Conservation (phyloP, 148 eudicot genomes). For the Nyssa sinensis region DNA sequence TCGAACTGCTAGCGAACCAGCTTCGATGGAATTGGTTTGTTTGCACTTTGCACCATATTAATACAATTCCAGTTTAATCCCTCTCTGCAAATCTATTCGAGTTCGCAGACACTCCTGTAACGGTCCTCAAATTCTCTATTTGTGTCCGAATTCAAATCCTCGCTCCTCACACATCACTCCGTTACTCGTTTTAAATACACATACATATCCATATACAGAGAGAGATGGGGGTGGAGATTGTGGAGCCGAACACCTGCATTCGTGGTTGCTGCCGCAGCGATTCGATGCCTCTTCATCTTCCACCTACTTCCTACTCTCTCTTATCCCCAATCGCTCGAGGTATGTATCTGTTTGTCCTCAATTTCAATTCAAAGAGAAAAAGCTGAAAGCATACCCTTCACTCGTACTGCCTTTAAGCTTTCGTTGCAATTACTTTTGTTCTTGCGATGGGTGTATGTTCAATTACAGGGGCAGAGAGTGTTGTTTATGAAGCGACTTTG, state of each 20-base stretch:
- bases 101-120: too few species aligned
- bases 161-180: too few species aligned
- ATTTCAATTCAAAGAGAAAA: background rate
- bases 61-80: too few species aligned
- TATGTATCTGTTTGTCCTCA: conserved; percentile 10
- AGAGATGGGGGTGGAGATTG: conserved; percentile 33
- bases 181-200: too few species aligned
- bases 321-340: conserved; percentile 80
- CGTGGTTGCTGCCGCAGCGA: conserved; percentile 88
- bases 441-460: conserved; percentile 12
- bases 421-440: background rate
- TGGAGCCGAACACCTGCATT: conserved; percentile 78
- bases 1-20: too few species aligned
- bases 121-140: too few species aligned
- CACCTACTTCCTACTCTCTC: conserved; percentile 62
- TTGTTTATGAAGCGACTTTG: conserved; percentile 75
- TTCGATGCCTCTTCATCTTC: conserved; percentile 78
- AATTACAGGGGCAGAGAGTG: conserved; percentile 78
- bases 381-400: background rate
- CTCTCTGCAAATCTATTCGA: too few species aligned
- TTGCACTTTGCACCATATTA: too few species aligned
- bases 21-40: too few species aligned
- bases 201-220: background rate
- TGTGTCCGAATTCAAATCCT: too few species aligned
- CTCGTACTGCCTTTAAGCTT: background rate